Percentiles rank a stretch among this genome's conserved stretches.
Conservation (phyloP, 495 filamentous ascomycete species). For the Amphirosellinia nigrospora region DNA sequence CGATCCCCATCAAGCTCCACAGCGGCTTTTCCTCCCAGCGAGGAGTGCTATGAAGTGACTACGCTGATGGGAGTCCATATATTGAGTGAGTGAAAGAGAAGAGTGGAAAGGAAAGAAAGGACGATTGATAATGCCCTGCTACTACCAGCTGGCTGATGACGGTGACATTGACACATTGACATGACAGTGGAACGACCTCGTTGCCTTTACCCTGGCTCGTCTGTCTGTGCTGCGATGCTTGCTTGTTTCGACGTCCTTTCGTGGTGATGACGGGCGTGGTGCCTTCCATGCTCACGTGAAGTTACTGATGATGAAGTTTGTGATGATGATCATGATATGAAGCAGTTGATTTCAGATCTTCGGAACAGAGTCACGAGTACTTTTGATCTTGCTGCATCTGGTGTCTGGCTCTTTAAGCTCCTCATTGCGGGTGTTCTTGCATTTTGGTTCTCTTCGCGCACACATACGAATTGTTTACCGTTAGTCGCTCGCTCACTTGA, state of each 20-base stretch:
- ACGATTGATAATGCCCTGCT: constrained; percentile 23
- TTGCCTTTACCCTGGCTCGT: not conserved
- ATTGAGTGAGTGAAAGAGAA: constrained; percentile 13
- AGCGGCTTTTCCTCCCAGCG: constrained; percentile 31
- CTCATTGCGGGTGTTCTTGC: not conserved
- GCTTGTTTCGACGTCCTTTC: constrained; percentile 10
- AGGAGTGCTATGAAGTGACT: constrained; percentile 12
- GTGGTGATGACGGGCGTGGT: not conserved
- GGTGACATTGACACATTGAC: constrained; percentile 22
- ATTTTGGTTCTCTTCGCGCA: not conserved
- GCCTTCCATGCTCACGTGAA: not conserved
- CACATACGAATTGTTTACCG: constrained; percentile 20
- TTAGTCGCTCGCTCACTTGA: constrained; percentile 23
- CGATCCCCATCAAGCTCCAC: constrained; percentile 44
- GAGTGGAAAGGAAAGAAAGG: not conserved
- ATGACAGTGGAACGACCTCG: constrained; percentile 15
- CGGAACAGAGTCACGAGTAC: not conserved
- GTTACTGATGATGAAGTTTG: not conserved
- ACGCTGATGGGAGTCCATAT: not conserved
- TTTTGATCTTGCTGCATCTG: not conserved
- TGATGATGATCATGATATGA: constrained; percentile 16
- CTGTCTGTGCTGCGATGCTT: constrained; percentile 10
- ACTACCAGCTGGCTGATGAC: constrained; percentile 19
- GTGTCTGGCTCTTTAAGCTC: not conserved
- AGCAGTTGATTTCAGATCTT: not conserved